Base-by-base conservation (phyloP, 192 early-diverging fungal species). In the Entophlyctis helioformis region DNA sequence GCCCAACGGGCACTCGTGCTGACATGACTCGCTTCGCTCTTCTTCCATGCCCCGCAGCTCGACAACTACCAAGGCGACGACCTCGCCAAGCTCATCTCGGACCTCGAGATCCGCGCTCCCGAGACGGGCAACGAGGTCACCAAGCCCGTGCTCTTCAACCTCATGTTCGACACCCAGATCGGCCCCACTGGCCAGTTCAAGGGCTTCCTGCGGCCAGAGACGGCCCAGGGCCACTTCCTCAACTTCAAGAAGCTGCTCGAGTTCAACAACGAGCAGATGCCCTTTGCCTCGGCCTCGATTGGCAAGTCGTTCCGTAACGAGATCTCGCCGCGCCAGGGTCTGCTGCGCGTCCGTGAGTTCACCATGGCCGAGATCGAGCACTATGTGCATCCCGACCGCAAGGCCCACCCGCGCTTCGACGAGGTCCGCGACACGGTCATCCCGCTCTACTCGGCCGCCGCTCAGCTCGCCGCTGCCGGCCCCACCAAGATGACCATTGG, bases 291-390 rank as follows among this genome's bases (percentile, higher is more conserved):
- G 41, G 93, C 96, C 32, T 87, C 85, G 50, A 84, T 99, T 31
- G 96, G 96, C 59, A 90, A 90, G 46, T 89, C 90, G 25, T 97
- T 99, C 81, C 80, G 96, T 60, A 99, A 99, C 57, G 96, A 99
- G 62, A 99, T 99, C 46, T 87, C 89, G 20, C 96, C 96, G 29
- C 80, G 93, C 36, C 76, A 81, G 35, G 96, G 96, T 51, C 71
- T 99, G 15, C 67, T 99, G 46, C 84, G 96, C 48, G 93, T 99
- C 48, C 81, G 87, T 66, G 92, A 96, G 64, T 98, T 98, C 61
- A 90, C 86, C 18, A 93, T 98, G 92, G 89, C 89, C 24, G 96
- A 99, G 65, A 89, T 99, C 64, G 96, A 99, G 64, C 96, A 99
- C 73, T 99, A 86, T 53, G 96, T 99, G 3, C 91, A 99, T 57